Conservation (phyloP, 805 yeast species). For the Metschnikowia aberdeeniae region DNA sequence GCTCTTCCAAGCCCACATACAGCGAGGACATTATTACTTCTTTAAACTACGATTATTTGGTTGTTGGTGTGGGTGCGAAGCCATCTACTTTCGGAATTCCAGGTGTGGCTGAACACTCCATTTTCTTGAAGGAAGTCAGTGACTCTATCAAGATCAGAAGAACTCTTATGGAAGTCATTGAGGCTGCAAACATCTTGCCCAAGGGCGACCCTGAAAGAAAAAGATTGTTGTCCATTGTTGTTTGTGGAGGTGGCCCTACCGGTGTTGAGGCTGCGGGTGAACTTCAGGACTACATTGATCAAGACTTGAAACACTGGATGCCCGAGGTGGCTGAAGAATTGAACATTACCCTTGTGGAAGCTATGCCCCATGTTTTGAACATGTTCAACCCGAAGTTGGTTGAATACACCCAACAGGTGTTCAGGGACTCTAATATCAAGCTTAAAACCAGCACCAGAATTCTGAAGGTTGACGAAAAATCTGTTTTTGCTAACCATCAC, state of each 20-base stretch:
- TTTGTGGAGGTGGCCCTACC: slow-evolving; percentile 98
- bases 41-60: slow-evolving; percentile 73
- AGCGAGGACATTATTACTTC: slow-evolving; percentile 44
- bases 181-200: slow-evolving; percentile 80
- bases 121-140: slow-evolving; percentile 83
- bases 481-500: slow-evolving; percentile 67
- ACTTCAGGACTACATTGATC: slow-evolving; percentile 88
- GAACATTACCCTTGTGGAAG: slow-evolving; percentile 83
- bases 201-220: slow-evolving; percentile 73
- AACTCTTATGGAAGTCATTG: slow-evolving; percentile 81
- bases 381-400: slow-evolving; percentile 67
- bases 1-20: slow-evolving; percentile 38
- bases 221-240: slow-evolving; percentile 81
- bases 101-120: slow-evolving; percentile 85
- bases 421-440: slow-evolving; percentile 62
- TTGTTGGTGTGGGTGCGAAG: slow-evolving; percentile 92
- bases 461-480: slow-evolving; percentile 69
- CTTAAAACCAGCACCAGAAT: slow-evolving; percentile 85
- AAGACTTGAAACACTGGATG: slow-evolving; percentile 84
- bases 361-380: slow-evolving; percentile 80
- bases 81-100: slow-evolving; percentile 94
- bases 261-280: slow-evolving; percentile 98
- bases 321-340: slow-evolving; percentile 82
- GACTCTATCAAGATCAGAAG: slow-evolving; percentile 83
- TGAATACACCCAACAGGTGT: slow-evolving; percentile 75